These are phyloP conservation scores for Myxozyma vanderwaltii DNA, from an alignment of 805 yeast genomes.

Conservation along the genomic window DNA sequence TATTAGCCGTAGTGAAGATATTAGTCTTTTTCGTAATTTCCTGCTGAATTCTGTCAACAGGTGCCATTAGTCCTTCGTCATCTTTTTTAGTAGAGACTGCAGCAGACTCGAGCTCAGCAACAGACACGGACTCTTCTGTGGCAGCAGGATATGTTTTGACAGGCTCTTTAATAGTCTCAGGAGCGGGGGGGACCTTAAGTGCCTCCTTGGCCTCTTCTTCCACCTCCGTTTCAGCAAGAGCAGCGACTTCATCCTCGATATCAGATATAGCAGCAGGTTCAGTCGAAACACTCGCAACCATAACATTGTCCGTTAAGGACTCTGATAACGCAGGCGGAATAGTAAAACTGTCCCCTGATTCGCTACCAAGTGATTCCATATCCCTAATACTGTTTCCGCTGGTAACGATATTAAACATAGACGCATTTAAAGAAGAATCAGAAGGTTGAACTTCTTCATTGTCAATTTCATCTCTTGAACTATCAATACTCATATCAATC, in stretches of 20 bases:
- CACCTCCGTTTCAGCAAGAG: neutral
- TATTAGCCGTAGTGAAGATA: too few relatives aligned
- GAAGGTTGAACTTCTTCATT: neutral
- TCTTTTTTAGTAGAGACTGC: too few relatives aligned
- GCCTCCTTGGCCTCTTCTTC: neutral
- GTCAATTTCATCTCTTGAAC: neutral
- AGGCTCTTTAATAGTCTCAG: too few relatives aligned
- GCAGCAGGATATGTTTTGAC: too few relatives aligned
- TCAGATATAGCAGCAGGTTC: neutral
- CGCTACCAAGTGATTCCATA: neutral
- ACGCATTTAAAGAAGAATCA: constrained; percentile 1
- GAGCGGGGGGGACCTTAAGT: too few relatives aligned
- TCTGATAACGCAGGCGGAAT: neutral
- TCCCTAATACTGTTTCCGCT: neutral
- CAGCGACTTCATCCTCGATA: neutral
- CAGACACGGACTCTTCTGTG: too few relatives aligned
- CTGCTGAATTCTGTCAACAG: too few relatives aligned
- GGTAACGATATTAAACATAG: constrained; percentile 1
- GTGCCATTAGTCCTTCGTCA: too few relatives aligned
- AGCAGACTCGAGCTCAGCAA: too few relatives aligned
- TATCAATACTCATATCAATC: constrained; percentile 6
- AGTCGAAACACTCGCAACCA: neutral
- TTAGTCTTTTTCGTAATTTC: too few relatives aligned
- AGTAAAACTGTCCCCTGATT: neutral
- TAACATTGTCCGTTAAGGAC: neutral